Evolutionary conservation across 2,329 filamentous ascomycete genomes (phyloP).

Genomic region (Botrytis aclada): DNA sequence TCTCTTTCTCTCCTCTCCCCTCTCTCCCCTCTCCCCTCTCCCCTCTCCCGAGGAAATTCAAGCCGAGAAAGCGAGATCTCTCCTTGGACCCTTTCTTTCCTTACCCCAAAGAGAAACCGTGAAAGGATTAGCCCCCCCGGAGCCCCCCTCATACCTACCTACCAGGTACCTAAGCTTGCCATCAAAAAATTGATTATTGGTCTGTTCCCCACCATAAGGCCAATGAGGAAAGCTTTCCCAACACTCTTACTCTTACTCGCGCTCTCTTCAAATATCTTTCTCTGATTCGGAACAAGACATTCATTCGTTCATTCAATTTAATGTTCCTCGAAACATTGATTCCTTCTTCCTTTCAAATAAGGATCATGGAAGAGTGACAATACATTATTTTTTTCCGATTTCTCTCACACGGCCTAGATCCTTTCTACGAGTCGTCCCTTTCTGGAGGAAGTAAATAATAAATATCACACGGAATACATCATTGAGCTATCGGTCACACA

Average conservation of each 20-base stretch:
- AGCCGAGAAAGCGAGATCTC: not conserved
- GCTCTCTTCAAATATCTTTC: not conserved
- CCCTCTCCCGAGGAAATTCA: not conserved
- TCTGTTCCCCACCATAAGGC: not conserved
- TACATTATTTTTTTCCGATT: not conserved
- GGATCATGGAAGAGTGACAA: not conserved
- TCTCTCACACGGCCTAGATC: not conserved
- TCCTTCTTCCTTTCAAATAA: not conserved
- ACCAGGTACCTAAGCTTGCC: not conserved
- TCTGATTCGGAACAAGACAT: not conserved
- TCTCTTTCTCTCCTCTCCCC: not conserved
- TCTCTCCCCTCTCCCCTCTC: not conserved
- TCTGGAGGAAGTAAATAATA: not conserved
- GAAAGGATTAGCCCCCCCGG: not conserved
- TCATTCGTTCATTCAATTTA: not conserved
- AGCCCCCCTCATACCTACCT: not conserved
- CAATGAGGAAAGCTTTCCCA: not conserved
- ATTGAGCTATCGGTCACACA: not conserved
- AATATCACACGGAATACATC: not conserved
- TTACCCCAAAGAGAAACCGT: not conserved
- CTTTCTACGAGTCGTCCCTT: not conserved
- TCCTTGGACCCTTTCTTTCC: not conserved
- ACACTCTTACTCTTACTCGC: not conserved
- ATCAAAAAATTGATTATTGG: not conserved
- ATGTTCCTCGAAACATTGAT: not conserved